Percentiles rank a stretch among this genome's conserved stretches.
Evolutionary conservation across 768 basidiomycete genomes (phyloP).

Genomic region (Suillus hirtellus): DNA sequence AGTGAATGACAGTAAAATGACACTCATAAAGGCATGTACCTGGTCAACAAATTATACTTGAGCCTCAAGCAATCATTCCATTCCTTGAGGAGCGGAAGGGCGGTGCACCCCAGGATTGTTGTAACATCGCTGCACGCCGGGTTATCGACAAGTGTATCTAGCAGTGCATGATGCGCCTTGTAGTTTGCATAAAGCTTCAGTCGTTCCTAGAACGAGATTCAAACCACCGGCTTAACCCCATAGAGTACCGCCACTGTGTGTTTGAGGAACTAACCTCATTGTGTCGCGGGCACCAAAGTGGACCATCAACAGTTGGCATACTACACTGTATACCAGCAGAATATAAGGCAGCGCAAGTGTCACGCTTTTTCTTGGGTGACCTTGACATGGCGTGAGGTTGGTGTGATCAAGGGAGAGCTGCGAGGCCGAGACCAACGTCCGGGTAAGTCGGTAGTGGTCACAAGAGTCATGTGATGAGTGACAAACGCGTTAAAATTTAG

Average conservation of each 20-base stretch:
- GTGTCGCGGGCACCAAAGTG: conserved; percentile 32
- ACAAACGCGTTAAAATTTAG: background rate
- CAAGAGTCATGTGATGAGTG: conserved; percentile 3
- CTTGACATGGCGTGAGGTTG: conserved; percentile 12
- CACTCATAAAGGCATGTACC: conserved; percentile 19
- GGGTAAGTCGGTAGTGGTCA: background rate
- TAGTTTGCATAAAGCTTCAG: conserved; percentile 39
- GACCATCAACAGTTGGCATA: conserved; percentile 13
- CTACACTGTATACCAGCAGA: conserved; percentile 18
- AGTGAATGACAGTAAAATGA: background rate
- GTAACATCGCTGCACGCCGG: conserved; percentile 26
- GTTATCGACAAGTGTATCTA: conserved; percentile 31
- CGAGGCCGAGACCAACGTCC: too few species aligned
- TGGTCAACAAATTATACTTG: conserved; percentile 36
- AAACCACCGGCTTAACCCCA: background rate
- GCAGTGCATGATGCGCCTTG: conserved; percentile 34
- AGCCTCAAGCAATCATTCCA: conserved; percentile 34
- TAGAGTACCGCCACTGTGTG: background rate
- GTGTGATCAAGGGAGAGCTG: too few species aligned
- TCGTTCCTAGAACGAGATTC: conserved; percentile 28
- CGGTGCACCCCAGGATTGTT: conserved; percentile 30
- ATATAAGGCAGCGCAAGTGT: conserved; percentile 21
- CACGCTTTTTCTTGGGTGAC: conserved; percentile 15
- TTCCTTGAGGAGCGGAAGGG: conserved; percentile 31
- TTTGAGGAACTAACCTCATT: conserved; percentile 26